Conservation (phyloP, 805 yeast genomes). For the Saturnispora dispora region DNA sequence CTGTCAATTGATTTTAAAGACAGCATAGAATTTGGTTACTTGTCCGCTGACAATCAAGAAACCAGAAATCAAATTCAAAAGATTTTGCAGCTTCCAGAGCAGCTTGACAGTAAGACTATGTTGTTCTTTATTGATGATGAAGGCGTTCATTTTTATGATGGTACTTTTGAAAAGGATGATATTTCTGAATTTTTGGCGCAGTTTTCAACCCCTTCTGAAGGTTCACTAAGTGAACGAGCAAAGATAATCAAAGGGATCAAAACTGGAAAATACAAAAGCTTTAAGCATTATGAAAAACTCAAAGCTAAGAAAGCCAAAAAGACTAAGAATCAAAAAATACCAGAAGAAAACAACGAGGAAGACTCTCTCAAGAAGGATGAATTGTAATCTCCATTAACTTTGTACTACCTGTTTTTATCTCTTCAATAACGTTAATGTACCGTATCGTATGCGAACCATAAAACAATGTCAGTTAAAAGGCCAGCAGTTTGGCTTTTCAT, state of each 20-base stretch:
- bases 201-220: constrained; percentile 29
- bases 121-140: constrained; percentile 17
- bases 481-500: background rate
- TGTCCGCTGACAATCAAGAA: constrained; percentile 14
- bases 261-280: constrained; percentile 18
- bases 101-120: constrained; percentile 16
- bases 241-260: constrained; percentile 17
- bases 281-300: constrained; percentile 16
- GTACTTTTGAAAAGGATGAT: constrained; percentile 24
- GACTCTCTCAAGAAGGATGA: constrained; percentile 14
- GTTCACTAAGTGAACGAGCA: constrained; percentile 25
- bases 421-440: background rate
- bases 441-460: background rate
- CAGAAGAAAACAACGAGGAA: background rate
- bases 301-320: constrained; percentile 19
- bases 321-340: constrained; percentile 3
- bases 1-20: constrained; percentile 64
- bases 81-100: constrained; percentile 8
- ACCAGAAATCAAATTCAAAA: constrained; percentile 12
- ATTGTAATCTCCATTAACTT: constrained; percentile 4
- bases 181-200: constrained; percentile 26
- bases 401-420: background rate
- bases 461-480: background rate
- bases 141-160: constrained; percentile 18
- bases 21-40: constrained; percentile 38